phyloP scores from a whole-genome alignment of 75 land plant genomes.

The Selaginella moellendorffii region DNA sequence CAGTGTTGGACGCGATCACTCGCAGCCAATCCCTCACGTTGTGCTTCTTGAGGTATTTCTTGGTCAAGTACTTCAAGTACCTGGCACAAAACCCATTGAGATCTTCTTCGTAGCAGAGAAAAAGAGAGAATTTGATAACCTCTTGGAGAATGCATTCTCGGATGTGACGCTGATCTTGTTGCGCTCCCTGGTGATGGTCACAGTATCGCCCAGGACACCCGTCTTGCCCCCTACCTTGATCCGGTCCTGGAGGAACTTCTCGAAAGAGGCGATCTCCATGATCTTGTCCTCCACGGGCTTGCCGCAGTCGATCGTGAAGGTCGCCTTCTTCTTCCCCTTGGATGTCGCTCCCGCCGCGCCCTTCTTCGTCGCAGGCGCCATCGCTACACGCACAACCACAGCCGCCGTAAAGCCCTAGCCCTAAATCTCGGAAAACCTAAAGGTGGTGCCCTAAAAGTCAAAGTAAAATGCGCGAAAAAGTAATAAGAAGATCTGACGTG shows the following conservation, averaged over 20 bases:
- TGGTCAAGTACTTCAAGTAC: conserved; percentile 53
- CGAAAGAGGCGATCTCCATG: conserved; percentile 74
- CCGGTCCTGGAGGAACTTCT: conserved; percentile 70
- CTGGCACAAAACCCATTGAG: conserved; percentile 14
- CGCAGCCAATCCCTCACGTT: conserved; percentile 17
- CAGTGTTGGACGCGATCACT: conserved; percentile 28
- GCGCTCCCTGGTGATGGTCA: conserved; percentile 50
- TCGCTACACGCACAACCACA: background rate
- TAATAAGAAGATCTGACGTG: too few relatives aligned
- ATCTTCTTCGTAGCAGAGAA: background rate
- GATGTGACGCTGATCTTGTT: conserved; percentile 46
- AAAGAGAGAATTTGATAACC: too few relatives aligned
- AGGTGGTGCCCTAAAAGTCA: too few relatives aligned
- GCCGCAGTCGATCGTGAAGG: conserved; percentile 56
- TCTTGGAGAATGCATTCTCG: conserved; percentile 51
- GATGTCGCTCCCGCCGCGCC: background rate
- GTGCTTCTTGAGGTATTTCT: conserved; percentile 64
- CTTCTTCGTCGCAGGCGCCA: conserved; percentile 17
- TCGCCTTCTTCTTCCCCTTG: conserved; percentile 43
- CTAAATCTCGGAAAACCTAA: too few relatives aligned
- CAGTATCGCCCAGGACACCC: conserved; percentile 49
- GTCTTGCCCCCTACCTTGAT: conserved; percentile 77
- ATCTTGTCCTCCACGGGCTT: conserved; percentile 77
- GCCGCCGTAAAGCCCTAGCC: background rate
- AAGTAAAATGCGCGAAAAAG: too few relatives aligned